A percentile compares a stretch with the other conserved stretches of the same genome.
Evolutionary conservation across 2,329 filamentous ascomycete genomes (phyloP).

Genomic region (Hansfordia pulvinata): DNA sequence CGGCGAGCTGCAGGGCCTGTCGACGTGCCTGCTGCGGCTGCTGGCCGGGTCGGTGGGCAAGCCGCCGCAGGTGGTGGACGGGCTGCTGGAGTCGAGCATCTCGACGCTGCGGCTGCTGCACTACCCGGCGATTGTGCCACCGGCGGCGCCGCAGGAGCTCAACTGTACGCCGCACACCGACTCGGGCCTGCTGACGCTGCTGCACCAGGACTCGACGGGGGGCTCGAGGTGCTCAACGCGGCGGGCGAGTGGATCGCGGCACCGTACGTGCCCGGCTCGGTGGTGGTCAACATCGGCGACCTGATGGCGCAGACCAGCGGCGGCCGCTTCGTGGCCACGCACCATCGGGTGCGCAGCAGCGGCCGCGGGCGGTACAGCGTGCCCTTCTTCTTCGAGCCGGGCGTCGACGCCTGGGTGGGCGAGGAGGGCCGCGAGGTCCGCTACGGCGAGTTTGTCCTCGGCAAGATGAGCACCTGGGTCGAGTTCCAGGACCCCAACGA

Average conservation of each 20-base stretch:
- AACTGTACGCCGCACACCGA: slow-evolving; percentile 26
- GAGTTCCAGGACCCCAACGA: slow-evolving; percentile 14
- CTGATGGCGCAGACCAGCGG: slow-evolving; percentile 25
- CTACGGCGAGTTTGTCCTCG: slow-evolving; percentile 7
- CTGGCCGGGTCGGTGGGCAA: slow-evolving; percentile 10
- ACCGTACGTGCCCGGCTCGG: slow-evolving; percentile 22
- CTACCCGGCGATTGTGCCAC: slow-evolving; percentile 22
- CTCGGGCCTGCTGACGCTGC: slow-evolving; percentile 29
- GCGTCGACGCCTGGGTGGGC: slow-evolving; percentile 17
- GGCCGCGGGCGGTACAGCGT: slow-evolving; percentile 23
- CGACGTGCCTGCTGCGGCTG: slow-evolving; percentile 7
- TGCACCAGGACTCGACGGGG: slow-evolving; percentile 32
- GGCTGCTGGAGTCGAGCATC: slow-evolving; percentile 24
- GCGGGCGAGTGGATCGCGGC: slow-evolving; percentile 25
- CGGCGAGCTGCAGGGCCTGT: slow-evolving; percentile 3
- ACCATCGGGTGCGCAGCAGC: slow-evolving; percentile 24
- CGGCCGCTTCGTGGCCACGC: slow-evolving; percentile 27
- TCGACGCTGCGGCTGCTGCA: slow-evolving; percentile 29
- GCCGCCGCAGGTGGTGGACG: slow-evolving; percentile 20
- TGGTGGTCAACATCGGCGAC: slow-evolving; percentile 31
- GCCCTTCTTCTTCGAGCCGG: slow-evolving; percentile 33
- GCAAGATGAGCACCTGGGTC: slow-evolving; percentile 8
- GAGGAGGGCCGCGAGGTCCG: slow-evolving; percentile 6
- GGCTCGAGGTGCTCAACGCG: slow-evolving; percentile 29
- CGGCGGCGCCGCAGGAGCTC: slow-evolving; percentile 9